phyloP scores from a whole-genome alignment of 1,139 yeast genomes.

The Pneumocystis murina region DNA sequence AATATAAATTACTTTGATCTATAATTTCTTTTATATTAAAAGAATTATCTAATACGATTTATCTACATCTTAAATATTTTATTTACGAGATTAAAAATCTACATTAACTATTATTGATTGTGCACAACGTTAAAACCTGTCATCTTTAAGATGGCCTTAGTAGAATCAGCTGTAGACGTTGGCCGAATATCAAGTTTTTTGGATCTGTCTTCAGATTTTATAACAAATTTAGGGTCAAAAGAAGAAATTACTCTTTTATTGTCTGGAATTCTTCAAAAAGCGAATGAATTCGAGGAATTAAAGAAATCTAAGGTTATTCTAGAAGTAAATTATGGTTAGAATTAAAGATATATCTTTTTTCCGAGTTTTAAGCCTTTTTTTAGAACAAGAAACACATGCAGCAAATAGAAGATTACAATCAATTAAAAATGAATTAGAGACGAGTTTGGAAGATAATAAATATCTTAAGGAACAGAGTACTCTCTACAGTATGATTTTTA shows the following conservation, averaged over 20 bases:
- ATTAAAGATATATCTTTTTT: background rate
- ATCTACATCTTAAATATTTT: too few relatives aligned
- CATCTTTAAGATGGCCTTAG: background rate
- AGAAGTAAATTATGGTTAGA: slow-evolving; percentile 7
- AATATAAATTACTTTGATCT: background rate
- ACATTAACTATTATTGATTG: background rate
- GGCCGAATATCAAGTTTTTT: slow-evolving; percentile 7
- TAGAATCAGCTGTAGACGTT: background rate
- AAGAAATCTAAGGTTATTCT: slow-evolving; percentile 9
- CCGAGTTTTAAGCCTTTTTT: background rate
- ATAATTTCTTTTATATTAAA: background rate
- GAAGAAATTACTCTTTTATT: slow-evolving; percentile 3
- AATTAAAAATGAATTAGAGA: slow-evolving; percentile 1
- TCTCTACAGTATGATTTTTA: background rate
- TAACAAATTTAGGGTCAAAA: background rate
- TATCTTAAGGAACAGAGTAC: background rate
- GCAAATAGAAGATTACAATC: slow-evolving; percentile 4
- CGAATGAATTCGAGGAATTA: slow-evolving; percentile 9
- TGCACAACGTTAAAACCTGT: background rate
- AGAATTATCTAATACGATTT: too few relatives aligned
- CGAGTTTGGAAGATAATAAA: background rate
- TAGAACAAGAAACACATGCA: slow-evolving; percentile 10
- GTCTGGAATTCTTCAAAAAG: slow-evolving; percentile 6
- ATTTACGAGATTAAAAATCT: too few relatives aligned
- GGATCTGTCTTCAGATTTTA: slow-evolving; percentile 4